phyloP scores from a whole-genome alignment of 2,329 filamentous ascomycete species.

The Diaporthe sp. region DNA sequence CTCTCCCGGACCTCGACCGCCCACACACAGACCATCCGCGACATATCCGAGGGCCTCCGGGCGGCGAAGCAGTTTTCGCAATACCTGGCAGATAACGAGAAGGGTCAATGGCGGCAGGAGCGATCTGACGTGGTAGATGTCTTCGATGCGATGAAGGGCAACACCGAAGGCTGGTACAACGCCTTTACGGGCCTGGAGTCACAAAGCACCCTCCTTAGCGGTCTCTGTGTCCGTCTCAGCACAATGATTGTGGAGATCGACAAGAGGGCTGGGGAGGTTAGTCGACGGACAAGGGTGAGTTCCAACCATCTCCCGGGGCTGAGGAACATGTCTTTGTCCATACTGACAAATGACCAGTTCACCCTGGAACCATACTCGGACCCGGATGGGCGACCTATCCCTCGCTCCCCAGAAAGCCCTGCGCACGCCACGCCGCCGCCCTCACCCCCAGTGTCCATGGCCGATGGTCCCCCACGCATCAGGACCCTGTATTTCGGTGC shows the following conservation, averaged over 20 bases:
- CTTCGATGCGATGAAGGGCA: conserved; percentile 91
- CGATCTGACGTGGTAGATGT: conserved; percentile 77
- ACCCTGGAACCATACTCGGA: conserved; percentile 39
- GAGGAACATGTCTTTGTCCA: conserved; percentile 24
- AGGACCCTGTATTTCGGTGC: conserved; percentile 46
- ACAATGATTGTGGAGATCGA: conserved; percentile 89
- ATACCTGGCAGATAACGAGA: conserved; percentile 78
- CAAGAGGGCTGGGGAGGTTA: conserved; percentile 85
- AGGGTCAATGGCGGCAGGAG: conserved; percentile 71
- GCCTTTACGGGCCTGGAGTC: conserved; percentile 83
- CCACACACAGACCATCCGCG: conserved; percentile 82
- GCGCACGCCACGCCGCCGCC: conserved; percentile 40
- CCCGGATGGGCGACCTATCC: conserved; percentile 32
- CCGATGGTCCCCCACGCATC: conserved; percentile 46
- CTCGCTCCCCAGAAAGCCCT: conserved; percentile 38
- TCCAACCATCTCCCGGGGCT: conserved; percentile 34
- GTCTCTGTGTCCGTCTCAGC: conserved; percentile 78
- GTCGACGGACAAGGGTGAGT: conserved; percentile 80
- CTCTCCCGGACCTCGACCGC: conserved; percentile 82
- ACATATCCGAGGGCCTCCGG: conserved; percentile 82
- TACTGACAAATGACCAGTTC: conserved; percentile 39
- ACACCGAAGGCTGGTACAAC: conserved; percentile 89
- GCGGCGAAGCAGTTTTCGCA: conserved; percentile 82
- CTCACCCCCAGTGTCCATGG: conserved; percentile 38
- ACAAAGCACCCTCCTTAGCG: conserved; percentile 78